Evolutionary conservation across 176 grass and related monocot species (phyloP), one percentile per base, ranked within the genome.

Genomic region (Secale cereale): DNA sequence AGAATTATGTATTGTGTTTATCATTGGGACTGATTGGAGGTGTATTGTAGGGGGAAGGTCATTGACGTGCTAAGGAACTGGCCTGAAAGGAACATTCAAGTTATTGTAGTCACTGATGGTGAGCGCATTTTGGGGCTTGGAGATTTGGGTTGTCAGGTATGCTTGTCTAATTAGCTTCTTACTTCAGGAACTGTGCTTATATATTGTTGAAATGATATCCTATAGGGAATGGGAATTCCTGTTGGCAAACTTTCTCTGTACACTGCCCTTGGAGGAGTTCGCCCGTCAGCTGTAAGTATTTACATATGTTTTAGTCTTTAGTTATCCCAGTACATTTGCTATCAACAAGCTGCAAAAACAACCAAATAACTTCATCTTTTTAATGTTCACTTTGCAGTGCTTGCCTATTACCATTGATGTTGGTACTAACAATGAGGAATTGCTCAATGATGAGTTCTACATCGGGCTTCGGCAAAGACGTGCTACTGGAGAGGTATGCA

Each of bases 221-320:
- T 87, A 63, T 25, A 99, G 97, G 97, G 97, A 82, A 99, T 99
- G 97, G 97, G 97, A 86, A 99, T 99, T 89, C 97, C 97, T 89
- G 90, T 99, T 2, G 97, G 97, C 26, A 99, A 99, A 87, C 97
- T 99, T 91, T 85, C 97, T 88, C 88, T 99, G 17, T 99, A 99
- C 86, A 97, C 97, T 74, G 94, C 97, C 10, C 92, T 99, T 45
- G 97, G 97, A 89, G 97, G 97, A 74, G 87, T 99, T 82, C 91
- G 80, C 46, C 97, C 97, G 31, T 94, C 97, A 91, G 81, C 91
- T 88, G 97, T 99, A 88, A 94, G 92, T 10, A 70, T 87, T 67
- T 59, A 28, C 40, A 57, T 57, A 20, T 69, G 32, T 46, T 30
- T 11, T 45, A 13, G 14, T 69, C 50, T 82, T 52, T 61, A 75